Percentiles rank a stretch among this genome's conserved stretches.
Evolutionary conservation across 805 yeast genomes (phyloP).

Genomic region (Kuraishia piskuri): DNA sequence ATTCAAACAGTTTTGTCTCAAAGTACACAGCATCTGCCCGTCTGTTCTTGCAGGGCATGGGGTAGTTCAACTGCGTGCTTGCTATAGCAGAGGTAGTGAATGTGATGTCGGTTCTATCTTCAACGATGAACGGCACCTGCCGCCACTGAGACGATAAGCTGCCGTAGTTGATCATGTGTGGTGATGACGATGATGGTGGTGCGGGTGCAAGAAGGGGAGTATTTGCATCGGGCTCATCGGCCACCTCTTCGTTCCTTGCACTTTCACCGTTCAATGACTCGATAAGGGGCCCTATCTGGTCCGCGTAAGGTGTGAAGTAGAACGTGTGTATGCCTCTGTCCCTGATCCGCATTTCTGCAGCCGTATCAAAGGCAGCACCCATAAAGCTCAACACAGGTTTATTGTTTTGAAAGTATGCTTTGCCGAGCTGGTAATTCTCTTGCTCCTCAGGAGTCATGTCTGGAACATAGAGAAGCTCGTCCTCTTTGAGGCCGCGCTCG

Average conservation of each 20-base stretch:
- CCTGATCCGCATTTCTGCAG: conserved; percentile 19
- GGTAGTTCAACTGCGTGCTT: conserved; percentile 21
- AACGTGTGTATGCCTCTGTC: conserved; percentile 26
- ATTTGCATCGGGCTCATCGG: conserved; percentile 2
- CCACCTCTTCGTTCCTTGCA: not conserved
- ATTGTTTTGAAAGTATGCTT: conserved; percentile 13
- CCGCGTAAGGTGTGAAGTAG: conserved; percentile 21
- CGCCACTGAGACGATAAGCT: conserved; percentile 5
- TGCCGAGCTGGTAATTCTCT: conserved; percentile 16
- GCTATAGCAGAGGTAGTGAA: conserved; percentile 15
- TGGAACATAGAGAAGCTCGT: conserved; percentile 9
- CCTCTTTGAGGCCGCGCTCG: conserved; percentile 11
- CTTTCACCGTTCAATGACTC: not conserved
- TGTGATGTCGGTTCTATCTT: conserved; percentile 23
- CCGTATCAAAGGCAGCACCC: conserved; percentile 13
- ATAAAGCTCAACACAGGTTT: conserved; percentile 18
- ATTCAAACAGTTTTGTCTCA: conserved; percentile 46
- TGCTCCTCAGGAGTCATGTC: conserved; percentile 14
- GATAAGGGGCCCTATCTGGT: conserved; percentile 17
- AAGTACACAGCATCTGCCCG: conserved; percentile 52
- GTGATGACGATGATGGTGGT: not conserved
- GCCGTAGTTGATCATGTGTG: conserved; percentile 8
- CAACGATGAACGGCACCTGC: conserved; percentile 18
- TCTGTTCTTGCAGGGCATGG: conserved; percentile 25
- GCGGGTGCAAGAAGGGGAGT: conserved; percentile 7